Evolutionary conservation across 495 filamentous ascomycete species (phyloP), one percentile per base, ranked within the genome.

Genomic region (Podospora fimiseda): DNA sequence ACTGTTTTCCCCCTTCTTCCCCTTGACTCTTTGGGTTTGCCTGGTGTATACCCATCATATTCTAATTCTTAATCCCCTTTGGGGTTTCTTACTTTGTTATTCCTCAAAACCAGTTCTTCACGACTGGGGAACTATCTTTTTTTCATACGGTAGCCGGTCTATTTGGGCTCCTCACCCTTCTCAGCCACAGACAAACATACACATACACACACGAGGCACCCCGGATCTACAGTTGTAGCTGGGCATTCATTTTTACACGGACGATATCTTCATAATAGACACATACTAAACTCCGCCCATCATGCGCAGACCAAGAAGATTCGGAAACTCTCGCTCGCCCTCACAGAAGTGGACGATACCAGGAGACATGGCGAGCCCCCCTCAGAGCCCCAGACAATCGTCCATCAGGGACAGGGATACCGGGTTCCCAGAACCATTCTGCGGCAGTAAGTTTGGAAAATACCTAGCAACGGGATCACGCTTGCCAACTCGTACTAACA

Each of bases 351-450:
- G 48, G 54, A 60, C 49, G 33, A 55, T 44, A 11, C 27, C 30
- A 18, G 63, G 59, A 37, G 40, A 43, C 51, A 62, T 66, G 58
- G 22, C 19, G 18, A 48, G 39, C 24, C 50, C 58, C 6, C 60
- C 60, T 6, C 42, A 24, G 20, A 60, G 58, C 27, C 60, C 64
- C n/a, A 59, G 52, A 4, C 44, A 41, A 43, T 40, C 46, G 16
- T 62, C 61, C 19, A 33, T 61, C 22, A 50, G 52, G 44, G 42
- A 43, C 24, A 55, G 61, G 33, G 57, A 68, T 53, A 71, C 68
- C 11, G 68, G 68, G 19, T 71, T 71, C 30, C 68, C 68, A 9
- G 68, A 69, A 36, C 30, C 56, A 6, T 68, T 69, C 38, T 59
- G 57, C 41, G 59, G 61, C 39, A 50, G 67, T 70, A 51, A 51